Base-by-base conservation (phyloP, 768 basidiomycete species). In the Naganishia antarctica region DNA sequence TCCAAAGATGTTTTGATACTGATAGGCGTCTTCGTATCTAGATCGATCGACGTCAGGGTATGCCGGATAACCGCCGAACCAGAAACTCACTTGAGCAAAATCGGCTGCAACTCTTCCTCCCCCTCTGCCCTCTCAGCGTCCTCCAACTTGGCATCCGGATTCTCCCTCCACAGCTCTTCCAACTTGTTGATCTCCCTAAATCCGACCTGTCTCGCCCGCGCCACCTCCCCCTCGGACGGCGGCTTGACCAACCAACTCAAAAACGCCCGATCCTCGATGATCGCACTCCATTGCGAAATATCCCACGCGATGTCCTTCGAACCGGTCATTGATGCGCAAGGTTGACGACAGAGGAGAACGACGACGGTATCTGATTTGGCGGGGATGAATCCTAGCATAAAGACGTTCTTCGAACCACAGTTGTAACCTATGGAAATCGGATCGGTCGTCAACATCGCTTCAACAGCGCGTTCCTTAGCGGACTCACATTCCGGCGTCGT, bases 241-340 rank as follows among this genome's bases (percentile, higher is more conserved):
- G 93, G 89, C 74, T 97, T 97, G 72, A 98, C 94, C 58, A 99
- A 82, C 96, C 96, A 99, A 4, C 93, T 93, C n/a, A 99, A 83
- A 82, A 99, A 99, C 3, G 90, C 91, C 31, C 96, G 86, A 78
- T 99, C 96, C 71, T 99, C 96, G 68, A 99, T 99, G 68, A 99
- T 85, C 13, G 96, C 94, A 11, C 92, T 92, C 96, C 96, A 99
- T 44, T 98, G 85, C 0, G 90, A 83, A 4, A 93, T 89, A 72
- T 99, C 98, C 96, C 96, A 99, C 1, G 91, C 92, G 71, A 98
- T 97, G 75, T 99, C 96, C 75, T 93, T 93, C 18, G 90, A 91
- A 47, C 71, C 77, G n/a, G 80, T 80, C 66, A 96, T 87, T 3
- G 92, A 90, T 11, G 96, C 94, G 71, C 96, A 99, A 0, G 96